Evolutionary conservation across 148 eudicot species (phyloP), one percentile per base, ranked within the genome.

Genomic region (Rhododendron griersonianum): DNA sequence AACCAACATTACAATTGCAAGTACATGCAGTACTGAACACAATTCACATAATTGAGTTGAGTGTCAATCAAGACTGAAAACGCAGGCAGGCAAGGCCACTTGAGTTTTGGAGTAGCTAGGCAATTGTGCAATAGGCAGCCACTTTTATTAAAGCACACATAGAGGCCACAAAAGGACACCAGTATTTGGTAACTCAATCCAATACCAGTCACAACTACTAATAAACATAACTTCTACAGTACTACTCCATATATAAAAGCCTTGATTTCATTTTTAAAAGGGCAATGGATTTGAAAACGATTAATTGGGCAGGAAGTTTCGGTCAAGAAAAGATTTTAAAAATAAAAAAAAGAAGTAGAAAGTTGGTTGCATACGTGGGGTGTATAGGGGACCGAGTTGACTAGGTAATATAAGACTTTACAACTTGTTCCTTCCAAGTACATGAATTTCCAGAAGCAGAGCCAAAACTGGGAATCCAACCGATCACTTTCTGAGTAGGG

Each of bases 181-280:
- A 11, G 83, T 85, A 89, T 89, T 89, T 82, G 89, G 89, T 89
- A 79, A 59, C 82, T 81, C 86, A 88, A 86, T 21, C 90, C 90
- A 80, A 86, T 82, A 82, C 84, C 23, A 41, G 33, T 76, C 77
- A 0, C 13, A 44, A 39, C 25, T 67, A 67, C 50, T 50, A 77
- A 39, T 25, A 35, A 25, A 16, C 53, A 9, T 35, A 76, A 35
- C 14, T 51, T 50, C 35, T 18, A 18, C 5, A 4, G 11, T 51
- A 21, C 65, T 19, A 79, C 8, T 33, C 35, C 35, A 33, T 6
- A 41, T 41, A 41, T 41, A 41, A 37, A 53, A 75, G 41, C 69
- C 37, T 55, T 80, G 59, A 75, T 75, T 79, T 74, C 48, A 71
- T 61, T 55, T 78, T 50, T 19, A n/a, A 30, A 51, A 35, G 53